Conservation (phyloP, 495 filamentous ascomycete genomes). For the Penicillium parvum region DNA sequence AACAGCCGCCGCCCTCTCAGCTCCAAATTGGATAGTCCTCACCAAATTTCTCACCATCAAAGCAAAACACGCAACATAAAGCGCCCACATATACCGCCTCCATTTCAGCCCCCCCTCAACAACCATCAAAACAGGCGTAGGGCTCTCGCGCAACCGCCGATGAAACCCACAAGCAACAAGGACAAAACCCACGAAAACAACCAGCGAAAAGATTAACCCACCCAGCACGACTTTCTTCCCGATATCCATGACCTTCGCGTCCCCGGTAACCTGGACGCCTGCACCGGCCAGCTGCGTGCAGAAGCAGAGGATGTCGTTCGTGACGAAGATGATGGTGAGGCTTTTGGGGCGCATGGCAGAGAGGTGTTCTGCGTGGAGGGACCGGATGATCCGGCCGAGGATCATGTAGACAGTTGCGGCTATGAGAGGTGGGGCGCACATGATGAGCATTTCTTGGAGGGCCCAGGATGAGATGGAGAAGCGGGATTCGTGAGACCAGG, state of each 20-base stretch:
- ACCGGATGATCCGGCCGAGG: slow-evolving; percentile 48
- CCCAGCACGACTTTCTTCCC: slow-evolving; percentile 31
- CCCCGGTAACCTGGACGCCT: slow-evolving; percentile 41
- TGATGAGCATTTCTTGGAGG: slow-evolving; percentile 42
- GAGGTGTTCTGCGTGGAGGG: slow-evolving; percentile 43
- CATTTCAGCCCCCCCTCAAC: slow-evolving; percentile 18
- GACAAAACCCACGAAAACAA: slow-evolving; percentile 32
- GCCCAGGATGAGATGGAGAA: slow-evolving; percentile 31
- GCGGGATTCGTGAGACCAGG: slow-evolving; percentile 30
- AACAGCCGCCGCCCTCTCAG: slow-evolving; percentile 14
- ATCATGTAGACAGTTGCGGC: slow-evolving; percentile 59
- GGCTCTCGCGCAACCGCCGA: slow-evolving; percentile 5
- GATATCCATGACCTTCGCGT: slow-evolving; percentile 25
- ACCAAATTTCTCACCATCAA: slow-evolving; percentile 41
- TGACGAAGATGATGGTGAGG: slow-evolving; percentile 33
- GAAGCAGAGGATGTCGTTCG: slow-evolving; percentile 36
- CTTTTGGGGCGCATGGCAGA: slow-evolving; percentile 24
- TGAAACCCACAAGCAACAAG: slow-evolving; percentile 28
- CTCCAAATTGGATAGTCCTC: slow-evolving; percentile 40
- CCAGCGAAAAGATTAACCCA: slow-evolving; percentile 30
- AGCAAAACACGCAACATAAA: slow-evolving; percentile 35
- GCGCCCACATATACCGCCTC: slow-evolving; percentile 31
- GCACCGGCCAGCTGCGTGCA: slow-evolving; percentile 34
- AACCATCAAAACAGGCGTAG: slow-evolving; percentile 10
- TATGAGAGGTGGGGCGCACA: slow-evolving; percentile 43